Percentiles rank a stretch among this genome's conserved stretches.
Conservation (phyloP, 1,284 basidiomycete genomes). For the Phlebopus sp. region DNA sequence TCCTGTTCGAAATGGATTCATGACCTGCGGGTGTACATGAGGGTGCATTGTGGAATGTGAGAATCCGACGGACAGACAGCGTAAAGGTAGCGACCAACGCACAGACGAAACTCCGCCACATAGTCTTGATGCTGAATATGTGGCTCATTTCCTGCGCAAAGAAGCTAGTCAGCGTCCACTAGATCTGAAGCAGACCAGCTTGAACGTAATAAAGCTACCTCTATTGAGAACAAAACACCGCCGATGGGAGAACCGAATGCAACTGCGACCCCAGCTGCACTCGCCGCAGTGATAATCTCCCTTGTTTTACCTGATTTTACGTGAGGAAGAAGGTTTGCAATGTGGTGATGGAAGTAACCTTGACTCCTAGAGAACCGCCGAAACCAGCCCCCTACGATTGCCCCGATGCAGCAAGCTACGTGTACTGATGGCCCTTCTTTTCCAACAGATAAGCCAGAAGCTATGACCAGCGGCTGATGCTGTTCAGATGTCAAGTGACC, state of each 20-base stretch:
- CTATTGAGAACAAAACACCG: slow-evolving; percentile 91
- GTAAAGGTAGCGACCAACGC: slow-evolving; percentile 96
- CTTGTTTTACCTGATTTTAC: slow-evolving; percentile 80
- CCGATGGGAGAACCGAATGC: slow-evolving; percentile 98
- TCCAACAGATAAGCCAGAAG: slow-evolving; percentile 94
- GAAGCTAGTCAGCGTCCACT: slow-evolving; percentile 5
- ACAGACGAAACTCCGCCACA: slow-evolving; percentile 98
- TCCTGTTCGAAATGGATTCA: slow-evolving; percentile 98
- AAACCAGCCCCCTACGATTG: slow-evolving; percentile 83
- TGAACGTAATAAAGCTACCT: slow-evolving; percentile 40
- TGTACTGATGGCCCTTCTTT: slow-evolving; percentile 99
- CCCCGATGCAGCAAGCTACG: slow-evolving; percentile 92
- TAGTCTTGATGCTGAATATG: slow-evolving; percentile 93
- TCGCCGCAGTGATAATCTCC: slow-evolving; percentile 92
- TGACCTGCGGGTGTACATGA: slow-evolving; percentile 54
- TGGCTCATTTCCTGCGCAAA: slow-evolving; percentile 91
- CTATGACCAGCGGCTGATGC: slow-evolving; percentile 89
- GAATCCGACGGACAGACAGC: slow-evolving; percentile 67
- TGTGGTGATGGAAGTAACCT: slow-evolving; percentile 47
- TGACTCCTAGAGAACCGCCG: slow-evolving; percentile 84
- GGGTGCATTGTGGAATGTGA: slow-evolving; percentile 14
- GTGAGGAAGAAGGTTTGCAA: slow-evolving; percentile 8
- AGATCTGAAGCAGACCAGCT: not conserved
- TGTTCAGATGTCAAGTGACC: slow-evolving; percentile 8
- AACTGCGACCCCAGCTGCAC: slow-evolving; percentile 96